Evolutionary conservation across 495 filamentous ascomycete species (phyloP).

Genomic region (Aspergillus carlsbadensis): DNA sequence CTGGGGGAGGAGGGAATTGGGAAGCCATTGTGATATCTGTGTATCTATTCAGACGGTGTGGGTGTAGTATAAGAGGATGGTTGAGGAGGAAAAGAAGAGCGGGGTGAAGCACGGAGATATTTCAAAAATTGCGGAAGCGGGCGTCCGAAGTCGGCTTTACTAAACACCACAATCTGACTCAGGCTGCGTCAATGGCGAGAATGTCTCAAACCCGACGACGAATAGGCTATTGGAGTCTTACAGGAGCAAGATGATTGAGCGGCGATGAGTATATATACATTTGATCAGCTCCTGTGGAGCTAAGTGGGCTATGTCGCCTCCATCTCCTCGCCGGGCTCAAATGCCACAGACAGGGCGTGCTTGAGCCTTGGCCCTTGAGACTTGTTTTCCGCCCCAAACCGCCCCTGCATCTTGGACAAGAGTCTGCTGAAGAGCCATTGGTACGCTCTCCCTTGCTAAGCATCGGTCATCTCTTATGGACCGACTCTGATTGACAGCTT

Average conservation of each 20-base stretch:
- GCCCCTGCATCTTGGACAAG: too few species aligned
- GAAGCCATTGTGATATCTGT: conserved; percentile 7
- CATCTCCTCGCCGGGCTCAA: too few species aligned
- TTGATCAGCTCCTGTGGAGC: background rate
- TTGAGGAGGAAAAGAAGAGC: background rate
- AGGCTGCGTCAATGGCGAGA: background rate
- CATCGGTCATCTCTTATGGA: too few species aligned
- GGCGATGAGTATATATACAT: background rate
- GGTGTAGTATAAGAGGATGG: background rate
- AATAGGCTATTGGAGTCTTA: background rate
- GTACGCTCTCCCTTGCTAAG: too few species aligned
- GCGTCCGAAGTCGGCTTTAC: background rate
- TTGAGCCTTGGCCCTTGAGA: too few species aligned
- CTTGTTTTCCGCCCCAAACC: too few species aligned
- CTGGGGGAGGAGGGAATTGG: conserved; percentile 76
- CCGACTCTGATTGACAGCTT: too few species aligned
- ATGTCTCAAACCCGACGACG: background rate
- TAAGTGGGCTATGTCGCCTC: too few species aligned
- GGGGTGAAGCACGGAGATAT: background rate
- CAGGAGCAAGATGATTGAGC: too few species aligned
- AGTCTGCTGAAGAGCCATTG: too few species aligned
- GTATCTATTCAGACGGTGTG: background rate
- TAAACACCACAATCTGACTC: background rate
- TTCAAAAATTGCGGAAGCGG: too few species aligned
- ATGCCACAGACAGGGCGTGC: too few species aligned